A percentile compares a stretch with the other conserved stretches of the same genome.
phyloP scores from a whole-genome alignment of 179 eudicot genomes.

The Carnegiea gigantea region DNA sequence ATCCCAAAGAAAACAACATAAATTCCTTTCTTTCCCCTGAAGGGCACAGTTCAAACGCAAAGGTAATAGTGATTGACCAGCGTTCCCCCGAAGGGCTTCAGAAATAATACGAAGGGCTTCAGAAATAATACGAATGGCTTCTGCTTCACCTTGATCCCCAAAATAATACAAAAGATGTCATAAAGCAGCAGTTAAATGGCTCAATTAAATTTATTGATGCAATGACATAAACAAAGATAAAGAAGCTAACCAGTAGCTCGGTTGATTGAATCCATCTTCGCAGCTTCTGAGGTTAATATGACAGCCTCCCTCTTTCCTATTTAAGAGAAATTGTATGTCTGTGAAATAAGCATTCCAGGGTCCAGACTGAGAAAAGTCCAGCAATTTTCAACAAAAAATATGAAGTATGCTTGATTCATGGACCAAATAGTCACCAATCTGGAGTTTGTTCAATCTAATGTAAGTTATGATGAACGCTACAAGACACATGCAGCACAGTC shows the following conservation, averaged over 20 bases:
- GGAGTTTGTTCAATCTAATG: neutral
- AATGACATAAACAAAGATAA: neutral
- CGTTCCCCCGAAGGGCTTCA: constrained; percentile 21
- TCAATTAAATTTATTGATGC: neutral
- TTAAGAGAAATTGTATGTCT: constrained; percentile 6
- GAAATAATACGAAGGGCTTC: constrained; percentile 46
- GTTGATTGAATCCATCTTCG: constrained; percentile 66
- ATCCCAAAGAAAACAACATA: neutral
- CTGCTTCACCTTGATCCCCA: constrained; percentile 67
- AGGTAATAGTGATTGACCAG: constrained; percentile 33
- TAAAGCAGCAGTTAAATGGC: neutral
- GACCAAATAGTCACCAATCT: neutral
- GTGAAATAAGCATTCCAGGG: neutral
- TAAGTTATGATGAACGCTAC: neutral
- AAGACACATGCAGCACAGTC: neutral
- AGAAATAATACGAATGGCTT: constrained; percentile 46
- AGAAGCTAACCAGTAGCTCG: constrained; percentile 67
- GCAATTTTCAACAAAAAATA: neutral
- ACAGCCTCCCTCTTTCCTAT: constrained; percentile 76
- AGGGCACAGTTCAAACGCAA: neutral
- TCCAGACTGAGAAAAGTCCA: neutral
- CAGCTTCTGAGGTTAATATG: constrained; percentile 84
- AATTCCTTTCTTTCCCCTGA: constrained; percentile 6
- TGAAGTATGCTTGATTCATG: neutral
- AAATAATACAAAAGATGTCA: neutral